These are phyloP conservation scores for Cladobotryum mycophilum DNA, from an alignment of 2,329 filamentous ascomycete species.

Conservation along the genomic window DNA sequence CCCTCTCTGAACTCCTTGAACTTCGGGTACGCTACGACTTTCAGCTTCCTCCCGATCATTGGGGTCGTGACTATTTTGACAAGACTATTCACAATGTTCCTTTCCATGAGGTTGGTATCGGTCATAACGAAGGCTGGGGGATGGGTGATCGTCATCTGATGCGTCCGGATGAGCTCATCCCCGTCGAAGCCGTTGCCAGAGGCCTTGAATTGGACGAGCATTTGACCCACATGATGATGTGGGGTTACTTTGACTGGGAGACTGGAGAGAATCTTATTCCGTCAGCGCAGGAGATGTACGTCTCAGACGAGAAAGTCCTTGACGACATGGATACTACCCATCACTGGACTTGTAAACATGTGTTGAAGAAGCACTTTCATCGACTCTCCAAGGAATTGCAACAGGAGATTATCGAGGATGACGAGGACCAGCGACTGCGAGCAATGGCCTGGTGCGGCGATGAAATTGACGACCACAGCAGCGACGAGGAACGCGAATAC, in stretches of 20 bases:
- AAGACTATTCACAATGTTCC: conserved; percentile 45
- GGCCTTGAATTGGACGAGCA: conserved; percentile 47
- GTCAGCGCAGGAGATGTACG: conserved; percentile 43
- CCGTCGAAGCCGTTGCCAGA: conserved; percentile 48
- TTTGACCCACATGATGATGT: conserved; percentile 53
- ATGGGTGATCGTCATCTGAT: conserved; percentile 38
- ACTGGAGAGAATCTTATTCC: conserved; percentile 47
- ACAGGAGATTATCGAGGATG: conserved; percentile 31
- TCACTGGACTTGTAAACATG: conserved; percentile 41
- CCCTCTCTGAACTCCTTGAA: conserved; percentile 44
- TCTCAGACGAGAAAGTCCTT: conserved; percentile 37
- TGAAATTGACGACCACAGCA: conserved; percentile 14
- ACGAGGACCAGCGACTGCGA: conserved; percentile 29
- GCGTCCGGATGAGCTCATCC: conserved; percentile 53
- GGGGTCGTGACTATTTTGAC: conserved; percentile 14
- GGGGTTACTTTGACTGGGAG: conserved; percentile 52
- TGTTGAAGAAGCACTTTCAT: conserved; percentile 38
- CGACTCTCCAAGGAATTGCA: conserved; percentile 31
- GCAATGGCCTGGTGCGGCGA: conserved; percentile 28
- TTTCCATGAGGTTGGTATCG: conserved; percentile 43
- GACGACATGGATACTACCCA: conserved; percentile 25
- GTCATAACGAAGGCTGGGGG: conserved; percentile 53
- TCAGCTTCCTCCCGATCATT: conserved; percentile 28
- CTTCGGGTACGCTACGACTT: conserved; percentile 55
- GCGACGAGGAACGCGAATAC: conserved; percentile 14